Base-by-base conservation (phyloP, 2,329 filamentous ascomycete genomes). In the Alternaria dauci region DNA sequence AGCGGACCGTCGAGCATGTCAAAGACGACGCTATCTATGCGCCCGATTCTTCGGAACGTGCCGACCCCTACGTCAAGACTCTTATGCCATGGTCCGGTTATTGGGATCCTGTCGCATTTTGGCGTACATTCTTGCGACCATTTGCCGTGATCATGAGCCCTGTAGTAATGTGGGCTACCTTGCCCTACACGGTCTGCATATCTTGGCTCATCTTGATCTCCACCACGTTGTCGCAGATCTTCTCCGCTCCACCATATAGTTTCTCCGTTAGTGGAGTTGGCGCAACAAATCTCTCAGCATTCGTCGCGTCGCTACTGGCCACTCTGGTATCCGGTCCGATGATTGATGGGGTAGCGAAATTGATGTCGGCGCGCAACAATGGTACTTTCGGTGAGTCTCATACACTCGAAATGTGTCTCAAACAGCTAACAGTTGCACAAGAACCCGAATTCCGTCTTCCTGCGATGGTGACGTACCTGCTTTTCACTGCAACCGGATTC, bases 121-220 rank as follows among this genome's bases (percentile, higher is more conserved):
- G 66, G 67, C 48, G 67, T 16, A 70, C 67, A 3, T 42, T 71
- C 0, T 42, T 72, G 11, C 65, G 68, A 2, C 70, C 70, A 1
- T 72, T 71, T 42, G 52, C 66, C 7, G 20, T 65, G 26, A 54
- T 71, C 18, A 26, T 56, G 4, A 68, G 65, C 28, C 68, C 70
- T 16, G 62, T 68, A 4, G 70, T 72, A 12, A 62, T 66, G 53
- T 72, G 68, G 68, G 70, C 67, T 3, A 71, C 68, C 9, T 53
- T 72, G 20, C 55, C 71, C 6, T 72, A 71, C 55, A 72, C 70
- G 0, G 67, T 68, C 20, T 70, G 68, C 42, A 68, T 72, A n/a
- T 71, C 68, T n/a, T 72, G 70, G 70, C 67, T 72, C 2, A 68
- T 72, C 2, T 56, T 69, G 30, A 72, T 72, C 39, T 71, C 67